These are phyloP conservation scores for Leucogyrophana mollusca DNA, from an alignment of 768 basidiomycete genomes.

Conservation along the genomic window DNA sequence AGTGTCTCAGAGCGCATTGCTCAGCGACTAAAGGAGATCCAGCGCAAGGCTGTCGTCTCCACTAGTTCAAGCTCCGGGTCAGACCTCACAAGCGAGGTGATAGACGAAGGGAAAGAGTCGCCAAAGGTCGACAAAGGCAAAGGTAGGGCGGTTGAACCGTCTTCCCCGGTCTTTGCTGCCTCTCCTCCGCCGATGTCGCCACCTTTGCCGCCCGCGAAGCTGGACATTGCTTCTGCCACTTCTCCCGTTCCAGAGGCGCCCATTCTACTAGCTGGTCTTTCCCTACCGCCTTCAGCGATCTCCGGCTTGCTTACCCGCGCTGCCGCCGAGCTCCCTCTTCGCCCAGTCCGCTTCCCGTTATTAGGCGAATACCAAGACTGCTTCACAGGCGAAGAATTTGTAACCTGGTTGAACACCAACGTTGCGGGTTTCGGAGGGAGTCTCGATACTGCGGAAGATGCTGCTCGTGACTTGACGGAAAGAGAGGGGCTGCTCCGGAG, in stretches of 20 bases:
- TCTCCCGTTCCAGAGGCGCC: constrained; percentile 45
- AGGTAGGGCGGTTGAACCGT: constrained; percentile 55
- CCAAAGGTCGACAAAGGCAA: constrained; percentile 85
- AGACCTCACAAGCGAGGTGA: constrained; percentile 20
- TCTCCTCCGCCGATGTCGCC: constrained; percentile 71
- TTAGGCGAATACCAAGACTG: constrained; percentile 83
- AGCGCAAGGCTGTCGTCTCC: constrained; percentile 47
- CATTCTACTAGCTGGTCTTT: constrained; percentile 74
- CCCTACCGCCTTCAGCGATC: constrained; percentile 61
- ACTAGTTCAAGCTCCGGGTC: constrained; percentile 26
- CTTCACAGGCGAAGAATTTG: constrained; percentile 89
- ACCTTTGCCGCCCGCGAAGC: constrained; percentile 43
- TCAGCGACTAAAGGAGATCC: constrained; percentile 77
- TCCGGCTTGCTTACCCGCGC: constrained; percentile 73
- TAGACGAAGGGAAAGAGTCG: constrained; percentile 33
- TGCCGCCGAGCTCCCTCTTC: constrained; percentile 66
- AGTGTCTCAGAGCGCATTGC: constrained; percentile 89
- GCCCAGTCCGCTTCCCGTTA: constrained; percentile 72
- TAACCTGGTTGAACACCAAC: constrained; percentile 76
- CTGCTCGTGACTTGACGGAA: constrained; percentile 52
- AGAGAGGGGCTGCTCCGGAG: constrained; percentile 61
- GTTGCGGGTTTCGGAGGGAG: constrained; percentile 77
- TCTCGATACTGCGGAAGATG: constrained; percentile 77
- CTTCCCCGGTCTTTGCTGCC: constrained; percentile 28
- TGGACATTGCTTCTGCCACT: constrained; percentile 35